Evolutionary conservation across 2,329 filamentous ascomycete species (phyloP).

Genomic region (Teratosphaeria zuluensis): DNA sequence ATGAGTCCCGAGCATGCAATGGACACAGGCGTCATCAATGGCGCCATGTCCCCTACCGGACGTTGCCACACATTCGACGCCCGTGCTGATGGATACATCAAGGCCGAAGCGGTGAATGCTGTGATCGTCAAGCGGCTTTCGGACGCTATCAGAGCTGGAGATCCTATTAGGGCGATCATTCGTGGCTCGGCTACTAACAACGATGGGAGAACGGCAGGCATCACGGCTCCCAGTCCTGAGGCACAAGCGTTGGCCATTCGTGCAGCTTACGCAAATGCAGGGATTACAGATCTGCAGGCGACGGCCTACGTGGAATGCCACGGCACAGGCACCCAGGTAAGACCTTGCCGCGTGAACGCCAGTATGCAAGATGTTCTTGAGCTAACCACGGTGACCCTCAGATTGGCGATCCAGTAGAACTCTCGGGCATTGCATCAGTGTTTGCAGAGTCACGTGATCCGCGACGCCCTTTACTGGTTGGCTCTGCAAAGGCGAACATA

Average conservation of each 20-base stretch:
- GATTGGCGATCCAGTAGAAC: not conserved
- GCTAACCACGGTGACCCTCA: too few relatives aligned
- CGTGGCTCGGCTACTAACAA: not conserved
- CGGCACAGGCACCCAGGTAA: not conserved
- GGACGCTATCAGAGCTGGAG: conserved; percentile 22
- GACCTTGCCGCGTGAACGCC: not conserved
- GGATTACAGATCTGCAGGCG: not conserved
- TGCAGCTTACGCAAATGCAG: not conserved
- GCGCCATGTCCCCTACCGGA: not conserved
- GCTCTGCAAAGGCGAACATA: not conserved
- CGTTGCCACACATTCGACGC: conserved; percentile 12
- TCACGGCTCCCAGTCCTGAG: not conserved
- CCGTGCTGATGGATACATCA: conserved; percentile 16
- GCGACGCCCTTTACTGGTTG: not conserved
- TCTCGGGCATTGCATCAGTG: not conserved
- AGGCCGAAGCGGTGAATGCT: conserved; percentile 16
- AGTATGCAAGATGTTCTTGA: too few relatives aligned
- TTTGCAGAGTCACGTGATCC: not conserved
- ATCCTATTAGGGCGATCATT: conserved; percentile 21
- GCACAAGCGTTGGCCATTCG: conserved; percentile 2
- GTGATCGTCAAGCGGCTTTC: conserved; percentile 23
- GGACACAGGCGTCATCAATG: too few relatives aligned
- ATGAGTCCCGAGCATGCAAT: not conserved
- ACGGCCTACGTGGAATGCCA: not conserved
- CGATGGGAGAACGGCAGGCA: conserved; percentile 3